Evolutionary conservation across 2,329 filamentous ascomycete genomes (phyloP), one percentile per base, ranked within the genome.

Genomic region (Cladosporium sp.): DNA sequence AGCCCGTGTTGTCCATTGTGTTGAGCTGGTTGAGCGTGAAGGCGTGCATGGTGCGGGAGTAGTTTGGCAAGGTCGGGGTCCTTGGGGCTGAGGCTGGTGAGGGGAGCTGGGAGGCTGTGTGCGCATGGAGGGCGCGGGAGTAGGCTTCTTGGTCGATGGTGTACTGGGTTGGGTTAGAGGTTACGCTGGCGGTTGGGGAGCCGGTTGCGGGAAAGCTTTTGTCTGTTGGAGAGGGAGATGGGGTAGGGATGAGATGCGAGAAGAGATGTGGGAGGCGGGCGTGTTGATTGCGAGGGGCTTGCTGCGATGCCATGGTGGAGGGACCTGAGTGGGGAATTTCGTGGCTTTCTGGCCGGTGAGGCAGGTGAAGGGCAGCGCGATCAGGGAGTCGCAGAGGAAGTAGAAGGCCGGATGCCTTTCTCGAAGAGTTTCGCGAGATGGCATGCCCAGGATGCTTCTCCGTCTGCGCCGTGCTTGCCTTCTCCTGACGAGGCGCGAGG

Each of bases 11-110:
- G 42, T 43, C 32, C 40, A 50, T 43, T 28, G 49, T 43, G 32
- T 59, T 56, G 28, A 63, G 35, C 49, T 63, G 62, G 34, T 58
- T 54, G 40, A 61, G 42, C 3, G 61, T 63, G 50, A 58, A 59
- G 11, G 59, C 60, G 40, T 64, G 59, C 60, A 66, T 63, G 1
- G 57, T 59, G 31, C 56, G 54, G 10, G 57, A 52, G 34, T 64
- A 66, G 35, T 52, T 53, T 13, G 58, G 58, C 31, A 62, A 28
- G 4, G 57, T 61, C 3, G 43, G 53, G 9, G 31, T 42, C 1
- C 19, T 13, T 3, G 53, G 53, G 10, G 52, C 53, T 9, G 52
- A 38, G 22, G 22, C 34, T n/a, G 46, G 46, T n/a, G 22, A 9
- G 4, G 37, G 9, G 33, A 60, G 49, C 44, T 63, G 61, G n/a